phyloP scores from a whole-genome alignment of 495 filamentous ascomycete species.

The Penicillium angulare region DNA sequence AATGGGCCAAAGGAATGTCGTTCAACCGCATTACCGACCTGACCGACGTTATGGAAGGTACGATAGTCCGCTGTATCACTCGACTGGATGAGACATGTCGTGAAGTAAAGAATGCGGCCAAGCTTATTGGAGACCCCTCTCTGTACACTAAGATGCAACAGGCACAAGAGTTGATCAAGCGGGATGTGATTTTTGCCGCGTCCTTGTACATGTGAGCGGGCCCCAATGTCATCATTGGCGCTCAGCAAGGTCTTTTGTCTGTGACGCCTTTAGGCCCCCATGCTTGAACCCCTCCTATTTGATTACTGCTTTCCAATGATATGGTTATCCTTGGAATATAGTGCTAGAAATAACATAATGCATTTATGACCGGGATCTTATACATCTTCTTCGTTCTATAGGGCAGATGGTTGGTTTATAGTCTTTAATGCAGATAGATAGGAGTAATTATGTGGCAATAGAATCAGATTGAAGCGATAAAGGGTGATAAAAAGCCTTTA shows the following conservation, averaged over 20 bases:
- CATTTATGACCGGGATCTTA: background rate
- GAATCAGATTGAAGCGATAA: too few relatives aligned
- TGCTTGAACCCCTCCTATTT: too few relatives aligned
- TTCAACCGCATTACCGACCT: constrained; percentile 97
- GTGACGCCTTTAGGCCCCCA: background rate
- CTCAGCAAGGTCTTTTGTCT: background rate
- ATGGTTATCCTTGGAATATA: too few relatives aligned
- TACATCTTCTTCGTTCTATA: too few relatives aligned
- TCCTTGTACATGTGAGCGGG: constrained; percentile 70
- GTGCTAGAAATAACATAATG: background rate
- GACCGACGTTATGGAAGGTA: constrained; percentile 95
- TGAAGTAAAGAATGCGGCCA: constrained; percentile 94
- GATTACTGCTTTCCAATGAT: too few relatives aligned
- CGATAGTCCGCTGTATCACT: constrained; percentile 90
- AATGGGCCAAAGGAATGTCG: constrained; percentile 96
- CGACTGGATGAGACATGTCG: constrained; percentile 93
- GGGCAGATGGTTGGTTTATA: too few relatives aligned
- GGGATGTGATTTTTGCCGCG: constrained; percentile 89
- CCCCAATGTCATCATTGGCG: background rate
- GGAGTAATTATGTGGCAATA: too few relatives aligned
- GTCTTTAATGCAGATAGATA: too few relatives aligned
- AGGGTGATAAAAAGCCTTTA: too few relatives aligned
- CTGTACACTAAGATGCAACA: constrained; percentile 94
- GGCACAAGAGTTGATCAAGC: constrained; percentile 94
- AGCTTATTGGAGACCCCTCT: constrained; percentile 92